Percentiles rank a stretch among this genome's conserved stretches.
Evolutionary conservation across 2,329 filamentous ascomycete species (phyloP).

Genomic region (Alternaria triticina): DNA sequence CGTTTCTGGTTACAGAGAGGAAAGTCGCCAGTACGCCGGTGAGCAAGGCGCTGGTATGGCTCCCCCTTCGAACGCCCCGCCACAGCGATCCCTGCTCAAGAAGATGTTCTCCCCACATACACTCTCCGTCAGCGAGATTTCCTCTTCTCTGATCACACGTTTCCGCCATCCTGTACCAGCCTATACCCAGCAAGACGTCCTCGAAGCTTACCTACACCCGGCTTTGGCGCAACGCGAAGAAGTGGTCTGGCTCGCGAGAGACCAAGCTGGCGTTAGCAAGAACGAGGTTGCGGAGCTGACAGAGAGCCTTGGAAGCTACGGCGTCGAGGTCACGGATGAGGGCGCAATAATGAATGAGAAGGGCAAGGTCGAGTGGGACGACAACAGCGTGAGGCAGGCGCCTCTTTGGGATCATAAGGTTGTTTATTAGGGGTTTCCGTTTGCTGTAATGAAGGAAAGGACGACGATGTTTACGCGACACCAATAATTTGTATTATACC

Average conservation of each 20-base stretch:
- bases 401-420: slow-evolving; percentile 9
- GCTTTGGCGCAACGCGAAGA: slow-evolving; percentile 12
- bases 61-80: background rate
- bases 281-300: slow-evolving; percentile 51
- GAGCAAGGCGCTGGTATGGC: slow-evolving; percentile 4
- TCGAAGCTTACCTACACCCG: slow-evolving; percentile 23
- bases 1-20: slow-evolving; percentile 1
- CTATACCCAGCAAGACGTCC: slow-evolving; percentile 16
- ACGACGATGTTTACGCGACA: background rate
- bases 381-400: background rate
- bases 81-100: slow-evolving; percentile 4
- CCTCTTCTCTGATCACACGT: slow-evolving; percentile 10
- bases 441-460: background rate
- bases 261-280: slow-evolving; percentile 51
- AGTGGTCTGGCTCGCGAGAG: slow-evolving; percentile 26
- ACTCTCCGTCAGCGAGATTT: slow-evolving; percentile 12
- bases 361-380: slow-evolving; percentile 52
- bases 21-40: background rate
- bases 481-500: background rate
- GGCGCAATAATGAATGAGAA: slow-evolving; percentile 54
- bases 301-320: slow-evolving; percentile 37
- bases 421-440: background rate
- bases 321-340: slow-evolving; percentile 52
- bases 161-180: slow-evolving; percentile 14
- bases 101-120: slow-evolving; percentile 12